Evolutionary conservation across 1,139 yeast genomes (phyloP), one percentile per base, ranked within the genome.

Genomic region (Tardiomyces digboiensis): DNA sequence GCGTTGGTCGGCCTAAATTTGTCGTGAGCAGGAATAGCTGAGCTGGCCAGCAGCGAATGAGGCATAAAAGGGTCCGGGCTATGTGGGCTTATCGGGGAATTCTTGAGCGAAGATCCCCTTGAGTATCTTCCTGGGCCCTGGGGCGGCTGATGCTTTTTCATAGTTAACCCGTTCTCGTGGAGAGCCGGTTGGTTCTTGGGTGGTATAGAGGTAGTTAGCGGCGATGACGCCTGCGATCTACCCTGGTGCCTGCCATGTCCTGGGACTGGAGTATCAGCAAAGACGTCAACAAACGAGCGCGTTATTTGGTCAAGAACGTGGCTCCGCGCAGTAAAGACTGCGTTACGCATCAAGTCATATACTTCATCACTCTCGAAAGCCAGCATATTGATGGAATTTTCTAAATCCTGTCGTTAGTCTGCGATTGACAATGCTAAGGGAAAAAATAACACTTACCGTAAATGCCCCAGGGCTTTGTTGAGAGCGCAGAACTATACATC

Each of bases 1-100:
- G n/a, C n/a, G n/a, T n/a, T n/a, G n/a, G n/a, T n/a, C n/a, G n/a
- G n/a, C 33, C 33, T 26, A 16, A 13, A 16, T 16, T 26, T 26
- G 33, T 26, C 33, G 14, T 26, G 33, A 5, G 14, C 8, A 5
- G 33, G 33, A 4, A 26, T 8, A 5, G 33, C 33, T 16, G 33
- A 13, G 33, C 33, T 26, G 33, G 33, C 33, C 33, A 26, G 33
- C 33, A 26, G 33, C 33, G 33, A 26, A n/a, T 26, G 33, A 26
- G 33, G 33, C 33, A 26, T n/a, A 16, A 26, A 26, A n/a, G 33
- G 33, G 5, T 26, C 16, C 16, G 33, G 12, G 10, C 14, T 26
- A 16, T 26, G 33, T 4, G 33, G 33, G 33, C 33, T 26, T 5
- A 8, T 16, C 16, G 33, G 33, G 16, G 33, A 26, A 16, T 26